Evolutionary conservation across 768 basidiomycete species (phyloP), one percentile per base, ranked within the genome.

Genomic region (Mycena pura): DNA sequence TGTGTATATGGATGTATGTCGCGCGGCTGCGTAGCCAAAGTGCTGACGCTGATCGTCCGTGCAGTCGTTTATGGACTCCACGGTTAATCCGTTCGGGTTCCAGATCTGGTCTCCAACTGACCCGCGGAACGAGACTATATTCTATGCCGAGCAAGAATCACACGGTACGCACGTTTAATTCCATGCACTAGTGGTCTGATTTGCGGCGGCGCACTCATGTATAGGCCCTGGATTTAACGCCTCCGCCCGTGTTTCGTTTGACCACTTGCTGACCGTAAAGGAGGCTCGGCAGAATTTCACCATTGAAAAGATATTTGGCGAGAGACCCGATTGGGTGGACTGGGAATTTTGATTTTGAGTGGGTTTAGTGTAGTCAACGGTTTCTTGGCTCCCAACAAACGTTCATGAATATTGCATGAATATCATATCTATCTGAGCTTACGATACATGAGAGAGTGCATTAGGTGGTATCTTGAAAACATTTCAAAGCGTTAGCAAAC

Each of bases 121-220:
- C 29, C 63, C 63, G 4, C 52, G 63, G 25, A 64, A 64, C 41
- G 47, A 60, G 41, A 76, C 80, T 13, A 73, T 73, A 5, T 76
- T 73, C 54, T 80, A 75, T 44, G 80, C 79, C 0, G 80, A 82
- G 60, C 76, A 59, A 47, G 65, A 62, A 11, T 81, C 80, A 1
- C 58, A 68, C 24, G 81, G 81, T 77, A 55, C 11, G 66, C 14
- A 5, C n/a, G n/a, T 15, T 25, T 15, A 28, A 4, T 17, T 40
- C 13, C 13, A 19, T 49, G 25, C 15, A 29, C n/a, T 40, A 31
- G 15, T 53, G 14, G 27, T 5, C 8, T 24, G 6, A 44, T n/a
- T 51, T 27, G 24, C n/a, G 27, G n/a, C n/a, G n/a, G n/a, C n/a
- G n/a, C 3, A 53, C 1, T 17, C n/a, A 31, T 4, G 10, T 40